Evolutionary conservation across 2,329 filamentous ascomycete genomes (phyloP).

Genomic region (Bipolaris sorokiniana): DNA sequence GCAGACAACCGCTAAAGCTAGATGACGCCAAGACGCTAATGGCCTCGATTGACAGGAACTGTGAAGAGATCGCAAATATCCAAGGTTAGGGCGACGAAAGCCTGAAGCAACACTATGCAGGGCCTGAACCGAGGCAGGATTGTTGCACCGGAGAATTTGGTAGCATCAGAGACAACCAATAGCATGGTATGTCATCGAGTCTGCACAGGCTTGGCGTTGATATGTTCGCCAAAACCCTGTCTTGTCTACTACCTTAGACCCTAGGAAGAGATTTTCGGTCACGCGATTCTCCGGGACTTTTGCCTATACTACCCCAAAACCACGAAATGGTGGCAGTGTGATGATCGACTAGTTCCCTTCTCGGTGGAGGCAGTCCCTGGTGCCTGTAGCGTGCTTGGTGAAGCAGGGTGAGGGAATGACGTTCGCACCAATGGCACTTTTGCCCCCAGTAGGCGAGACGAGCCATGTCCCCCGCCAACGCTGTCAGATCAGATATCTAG

Average conservation of each 20-base stretch:
- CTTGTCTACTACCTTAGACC: no score
- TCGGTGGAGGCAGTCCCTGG: background rate
- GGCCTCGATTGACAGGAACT: background rate
- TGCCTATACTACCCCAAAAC: background rate
- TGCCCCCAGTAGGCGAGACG: constrained; percentile 10
- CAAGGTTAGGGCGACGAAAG: background rate
- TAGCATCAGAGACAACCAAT: background rate
- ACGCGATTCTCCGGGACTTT: background rate
- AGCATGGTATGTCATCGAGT: background rate
- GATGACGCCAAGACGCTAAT: background rate
- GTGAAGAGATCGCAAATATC: background rate
- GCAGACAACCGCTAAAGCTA: background rate
- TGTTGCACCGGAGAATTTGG: background rate
- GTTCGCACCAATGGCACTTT: background rate
- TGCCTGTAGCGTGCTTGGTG: background rate
- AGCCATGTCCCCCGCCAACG: background rate
- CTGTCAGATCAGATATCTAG: background rate
- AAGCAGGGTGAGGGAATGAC: background rate
- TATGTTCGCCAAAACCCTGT: background rate
- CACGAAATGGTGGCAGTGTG: no score
- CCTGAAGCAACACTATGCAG: background rate
- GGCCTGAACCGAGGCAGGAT: background rate
- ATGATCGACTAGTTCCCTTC: background rate
- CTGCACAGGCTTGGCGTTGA: background rate
- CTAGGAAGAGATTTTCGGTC: no score